A percentile compares a stretch with the other conserved stretches of the same genome.
These are phyloP conservation scores for Cutaneotrichosporon sp. DNA, from an alignment of 1,284 basidiomycete genomes.

Conservation along the genomic window DNA sequence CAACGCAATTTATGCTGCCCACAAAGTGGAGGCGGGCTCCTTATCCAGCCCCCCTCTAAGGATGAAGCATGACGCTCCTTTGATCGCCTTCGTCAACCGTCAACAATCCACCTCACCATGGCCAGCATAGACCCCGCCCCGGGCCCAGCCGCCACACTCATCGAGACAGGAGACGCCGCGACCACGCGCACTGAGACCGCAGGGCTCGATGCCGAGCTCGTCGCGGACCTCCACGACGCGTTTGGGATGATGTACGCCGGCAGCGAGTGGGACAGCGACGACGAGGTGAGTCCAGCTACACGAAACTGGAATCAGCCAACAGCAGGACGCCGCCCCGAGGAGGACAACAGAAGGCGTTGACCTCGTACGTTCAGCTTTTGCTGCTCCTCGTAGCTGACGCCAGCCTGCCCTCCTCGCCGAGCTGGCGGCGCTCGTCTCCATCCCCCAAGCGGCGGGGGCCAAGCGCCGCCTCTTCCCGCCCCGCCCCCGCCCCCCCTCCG, in stretches of 20 bases:
- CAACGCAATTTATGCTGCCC: background rate
- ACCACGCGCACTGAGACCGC: no score
- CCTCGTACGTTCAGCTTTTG: background rate
- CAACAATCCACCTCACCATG: background rate
- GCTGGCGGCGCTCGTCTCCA: slow-evolving; percentile 14
- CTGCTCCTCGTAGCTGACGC: background rate
- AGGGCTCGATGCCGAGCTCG: slow-evolving; percentile 1
- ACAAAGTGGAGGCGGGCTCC: background rate
- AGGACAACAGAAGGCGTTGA: background rate
- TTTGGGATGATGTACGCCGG: slow-evolving; percentile 21
- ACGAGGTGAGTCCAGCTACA: background rate
- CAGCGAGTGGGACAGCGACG: slow-evolving; percentile 19
- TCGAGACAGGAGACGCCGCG: no score
- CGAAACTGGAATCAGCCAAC: no score
- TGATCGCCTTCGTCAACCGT: background rate
- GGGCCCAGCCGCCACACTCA: background rate
- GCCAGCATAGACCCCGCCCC: background rate
- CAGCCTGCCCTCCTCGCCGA: slow-evolving; percentile 14
- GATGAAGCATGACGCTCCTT: no score
- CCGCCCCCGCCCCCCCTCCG: background rate
- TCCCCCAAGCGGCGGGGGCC: background rate
- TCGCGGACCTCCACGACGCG: slow-evolving; percentile 22
- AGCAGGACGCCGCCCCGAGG: background rate
- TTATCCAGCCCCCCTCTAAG: background rate
- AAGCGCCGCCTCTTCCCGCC: slow-evolving; percentile 16